Conservation (phyloP, 805 yeast genomes). For the Candida montana region DNA sequence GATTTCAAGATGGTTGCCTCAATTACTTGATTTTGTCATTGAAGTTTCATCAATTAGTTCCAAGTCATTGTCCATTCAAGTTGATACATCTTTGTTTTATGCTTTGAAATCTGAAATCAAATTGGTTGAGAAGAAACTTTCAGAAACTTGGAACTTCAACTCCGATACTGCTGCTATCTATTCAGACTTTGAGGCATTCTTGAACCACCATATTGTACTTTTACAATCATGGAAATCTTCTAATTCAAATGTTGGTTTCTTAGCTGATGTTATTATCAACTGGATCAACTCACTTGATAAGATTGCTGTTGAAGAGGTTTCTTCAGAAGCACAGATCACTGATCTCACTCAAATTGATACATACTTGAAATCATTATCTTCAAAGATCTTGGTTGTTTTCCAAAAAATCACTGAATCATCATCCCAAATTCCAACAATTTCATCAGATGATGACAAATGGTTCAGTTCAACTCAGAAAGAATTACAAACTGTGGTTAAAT, state of each 20-base stretch:
- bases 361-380: conserved; percentile 45
- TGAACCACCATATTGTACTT: conserved; percentile 21
- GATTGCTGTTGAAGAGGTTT: neutral
- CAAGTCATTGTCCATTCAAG: conserved; percentile 9
- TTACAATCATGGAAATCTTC: conserved; percentile 28
- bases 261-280: conserved; percentile 40
- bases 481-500: conserved; percentile 35
- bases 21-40: conserved; percentile 28
- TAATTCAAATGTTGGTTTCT: conserved; percentile 34
- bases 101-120: conserved; percentile 13
- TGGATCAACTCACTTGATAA: conserved; percentile 36
- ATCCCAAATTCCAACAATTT: conserved; percentile 18
- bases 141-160: conserved; percentile 16
- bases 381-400: conserved; percentile 57
- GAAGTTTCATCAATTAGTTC: conserved; percentile 18
- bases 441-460: conserved; percentile 66
- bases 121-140: conserved; percentile 12
- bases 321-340: conserved; percentile 1
- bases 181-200: conserved; percentile 21
- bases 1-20: conserved; percentile 30
- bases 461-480: conserved; percentile 44
- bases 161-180: conserved; percentile 9
- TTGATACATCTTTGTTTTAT: conserved; percentile 19
- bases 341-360: conserved; percentile 38
- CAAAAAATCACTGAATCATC: conserved; percentile 42